phyloP scores from a whole-genome alignment of 2,329 filamentous ascomycete species.

The Fusarium marasasianum region DNA sequence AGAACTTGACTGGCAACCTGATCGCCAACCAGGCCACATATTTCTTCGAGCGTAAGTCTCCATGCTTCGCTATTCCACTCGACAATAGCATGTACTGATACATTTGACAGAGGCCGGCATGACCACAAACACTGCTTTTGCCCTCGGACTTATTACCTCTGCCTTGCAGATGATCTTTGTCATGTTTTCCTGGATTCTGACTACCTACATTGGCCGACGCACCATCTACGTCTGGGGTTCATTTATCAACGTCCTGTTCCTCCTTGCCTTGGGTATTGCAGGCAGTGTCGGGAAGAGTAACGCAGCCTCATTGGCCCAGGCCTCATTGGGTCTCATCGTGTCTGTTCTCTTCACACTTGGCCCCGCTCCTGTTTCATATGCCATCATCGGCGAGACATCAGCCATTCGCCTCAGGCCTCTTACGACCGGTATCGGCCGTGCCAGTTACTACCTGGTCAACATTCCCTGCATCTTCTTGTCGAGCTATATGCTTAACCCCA shows the following conservation, averaged over 20 bases:
- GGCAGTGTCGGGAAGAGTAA: slow-evolving; percentile 57
- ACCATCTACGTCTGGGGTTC: slow-evolving; percentile 72
- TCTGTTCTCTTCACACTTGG: slow-evolving; percentile 72
- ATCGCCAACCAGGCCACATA: slow-evolving; percentile 70
- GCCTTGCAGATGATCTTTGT: slow-evolving; percentile 69
- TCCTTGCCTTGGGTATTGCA: slow-evolving; percentile 68
- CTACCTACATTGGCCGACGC: slow-evolving; percentile 70
- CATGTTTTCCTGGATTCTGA: slow-evolving; percentile 74
- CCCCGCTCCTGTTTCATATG: slow-evolving; percentile 71
- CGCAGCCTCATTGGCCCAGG: slow-evolving; percentile 53
- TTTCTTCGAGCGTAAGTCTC: slow-evolving; percentile 58
- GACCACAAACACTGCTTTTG: slow-evolving; percentile 62
- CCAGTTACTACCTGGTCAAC: slow-evolving; percentile 69
- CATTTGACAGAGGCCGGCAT: slow-evolving; percentile 66
- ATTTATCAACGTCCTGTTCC: slow-evolving; percentile 61
- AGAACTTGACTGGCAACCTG: slow-evolving; percentile 68
- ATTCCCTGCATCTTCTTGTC: slow-evolving; percentile 73
- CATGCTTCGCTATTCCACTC: not conserved
- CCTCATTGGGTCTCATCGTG: slow-evolving; percentile 70
- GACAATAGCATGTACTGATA: not conserved
- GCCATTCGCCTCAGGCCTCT: slow-evolving; percentile 70
- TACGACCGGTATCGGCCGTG: slow-evolving; percentile 72
- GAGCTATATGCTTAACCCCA: slow-evolving; percentile 68
- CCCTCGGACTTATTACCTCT: slow-evolving; percentile 71
- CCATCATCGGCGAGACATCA: slow-evolving; percentile 74